A percentile compares a stretch with the other conserved stretches of the same genome.
Evolutionary conservation across 306 rosid species (phyloP).

Genomic region (Cucurbita argyrosperma): DNA sequence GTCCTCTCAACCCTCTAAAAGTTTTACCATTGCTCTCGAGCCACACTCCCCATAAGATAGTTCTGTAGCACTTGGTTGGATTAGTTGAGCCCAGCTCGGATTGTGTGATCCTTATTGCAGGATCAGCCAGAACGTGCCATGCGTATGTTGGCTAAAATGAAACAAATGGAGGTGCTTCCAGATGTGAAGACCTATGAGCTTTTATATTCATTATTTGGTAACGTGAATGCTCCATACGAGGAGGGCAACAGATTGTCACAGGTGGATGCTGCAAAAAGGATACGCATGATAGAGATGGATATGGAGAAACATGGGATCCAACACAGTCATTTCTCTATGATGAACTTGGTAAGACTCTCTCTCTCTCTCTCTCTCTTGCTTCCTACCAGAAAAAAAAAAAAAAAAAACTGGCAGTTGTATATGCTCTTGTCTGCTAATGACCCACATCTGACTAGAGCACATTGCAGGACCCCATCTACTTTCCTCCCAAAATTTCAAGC

Average conservation of each 20-base stretch:
- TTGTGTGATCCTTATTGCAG: constrained; percentile 28
- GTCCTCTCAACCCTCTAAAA: background rate
- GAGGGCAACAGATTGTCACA: constrained; percentile 44
- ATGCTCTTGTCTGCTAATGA: background rate
- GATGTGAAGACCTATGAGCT: constrained; percentile 56
- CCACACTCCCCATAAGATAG: background rate
- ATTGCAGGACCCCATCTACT: background rate
- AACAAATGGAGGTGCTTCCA: constrained; percentile 37
- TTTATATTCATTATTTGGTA: constrained; percentile 63
- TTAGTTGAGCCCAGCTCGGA: background rate
- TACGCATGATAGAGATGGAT: constrained; percentile 55
- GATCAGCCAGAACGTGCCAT: constrained; percentile 71
- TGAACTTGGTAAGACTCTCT: constrained; percentile 29
- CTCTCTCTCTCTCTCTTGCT: background rate
- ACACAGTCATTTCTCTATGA: constrained; percentile 58
- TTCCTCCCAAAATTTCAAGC: background rate
- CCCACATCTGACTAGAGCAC: background rate
- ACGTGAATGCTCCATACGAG: constrained; percentile 69
- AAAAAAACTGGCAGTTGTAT: background rate
- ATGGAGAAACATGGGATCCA: constrained; percentile 53
- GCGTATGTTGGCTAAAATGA: constrained; percentile 62
- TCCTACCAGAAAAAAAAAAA: background rate
- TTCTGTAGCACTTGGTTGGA: background rate
- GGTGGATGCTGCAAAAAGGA: constrained; percentile 44
- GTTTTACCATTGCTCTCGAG: background rate